A percentile compares a stretch with the other conserved stretches of the same genome.
Conservation (phyloP, 23 red algal species). For the Pyropia haitanensis region DNA sequence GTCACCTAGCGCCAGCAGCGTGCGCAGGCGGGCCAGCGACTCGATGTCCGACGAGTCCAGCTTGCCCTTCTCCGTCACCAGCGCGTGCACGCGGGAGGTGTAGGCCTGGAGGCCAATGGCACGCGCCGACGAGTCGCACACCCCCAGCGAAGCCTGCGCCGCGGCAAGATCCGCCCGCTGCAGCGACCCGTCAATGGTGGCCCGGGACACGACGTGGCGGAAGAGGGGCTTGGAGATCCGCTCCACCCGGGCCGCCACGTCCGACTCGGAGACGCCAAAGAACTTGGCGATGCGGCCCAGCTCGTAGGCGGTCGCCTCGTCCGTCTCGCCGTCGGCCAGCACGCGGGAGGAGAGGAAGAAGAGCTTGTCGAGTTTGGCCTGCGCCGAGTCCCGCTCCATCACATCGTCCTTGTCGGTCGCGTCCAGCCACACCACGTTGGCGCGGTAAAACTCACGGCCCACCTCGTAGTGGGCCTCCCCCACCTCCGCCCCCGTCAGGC, state of each 20-base stretch:
- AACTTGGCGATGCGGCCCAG: conserved; percentile 63
- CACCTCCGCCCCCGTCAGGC: conserved; percentile 40
- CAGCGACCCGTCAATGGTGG: conserved; percentile 30
- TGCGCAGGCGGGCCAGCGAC: conserved; percentile 19
- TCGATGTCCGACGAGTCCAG: conserved; percentile 40
- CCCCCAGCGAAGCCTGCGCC: conserved; percentile 61
- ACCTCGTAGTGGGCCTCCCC: conserved; percentile 86
- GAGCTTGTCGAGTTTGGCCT: conserved; percentile 61
- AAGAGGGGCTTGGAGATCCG: conserved; percentile 80
- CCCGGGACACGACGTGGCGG: conserved; percentile 37
- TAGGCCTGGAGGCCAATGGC: conserved; percentile 65
- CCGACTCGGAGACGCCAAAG: conserved; percentile 52
- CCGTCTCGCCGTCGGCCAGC: conserved; percentile 79
- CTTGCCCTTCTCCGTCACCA: conserved; percentile 49
- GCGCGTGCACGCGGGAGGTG: conserved; percentile 41
- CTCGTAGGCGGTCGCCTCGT: conserved; percentile 93
- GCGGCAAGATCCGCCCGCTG: conserved; percentile 30
- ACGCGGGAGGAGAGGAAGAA: conserved; percentile 81
- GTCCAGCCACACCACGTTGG: conserved; percentile 78
- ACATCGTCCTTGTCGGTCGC: conserved; percentile 24
- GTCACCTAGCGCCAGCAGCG: conserved; percentile 47
- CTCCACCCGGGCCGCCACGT: conserved; percentile 61
- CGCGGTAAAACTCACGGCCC: conserved; percentile 60
- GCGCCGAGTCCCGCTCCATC: conserved; percentile 25
- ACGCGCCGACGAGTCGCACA: conserved; percentile 39